phyloP scores from a whole-genome alignment of 1,284 basidiomycete genomes.

The Pseudozyma tsukubaensis region DNA sequence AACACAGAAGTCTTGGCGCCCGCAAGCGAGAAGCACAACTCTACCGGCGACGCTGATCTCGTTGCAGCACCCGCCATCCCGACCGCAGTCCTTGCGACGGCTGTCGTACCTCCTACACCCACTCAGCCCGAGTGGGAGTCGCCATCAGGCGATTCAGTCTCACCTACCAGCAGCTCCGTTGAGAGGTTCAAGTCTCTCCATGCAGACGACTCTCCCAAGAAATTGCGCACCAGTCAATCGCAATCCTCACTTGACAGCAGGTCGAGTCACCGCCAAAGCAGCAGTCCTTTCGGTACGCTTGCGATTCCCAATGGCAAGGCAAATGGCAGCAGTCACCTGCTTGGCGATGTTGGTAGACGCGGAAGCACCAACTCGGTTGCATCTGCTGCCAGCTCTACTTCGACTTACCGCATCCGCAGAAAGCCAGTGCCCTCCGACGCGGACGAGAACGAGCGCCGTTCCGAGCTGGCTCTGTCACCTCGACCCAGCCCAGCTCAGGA shows the following conservation, averaged over 20 bases:
- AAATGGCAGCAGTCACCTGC: constrained; percentile 7
- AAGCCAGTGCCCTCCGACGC: constrained; percentile 44
- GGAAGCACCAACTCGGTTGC: constrained; percentile 31
- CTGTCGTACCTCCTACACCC: constrained; percentile 29
- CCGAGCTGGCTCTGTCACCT: constrained; percentile 8
- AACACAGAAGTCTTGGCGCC: neutral
- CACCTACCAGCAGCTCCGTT: constrained; percentile 22
- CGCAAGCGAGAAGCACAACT: neutral
- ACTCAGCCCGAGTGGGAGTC: constrained; percentile 11
- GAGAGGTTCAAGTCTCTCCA: constrained; percentile 14
- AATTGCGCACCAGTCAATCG: constrained; percentile 7
- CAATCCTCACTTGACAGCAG: constrained; percentile 12
- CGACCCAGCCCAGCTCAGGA: constrained; percentile 13
- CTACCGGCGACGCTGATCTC: constrained; percentile 1
- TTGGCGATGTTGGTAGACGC: constrained; percentile 9
- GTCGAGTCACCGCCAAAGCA: constrained; percentile 1
- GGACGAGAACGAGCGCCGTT: constrained; percentile 22
- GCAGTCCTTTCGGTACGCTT: constrained; percentile 29
- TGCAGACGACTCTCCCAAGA: neutral
- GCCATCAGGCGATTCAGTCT: constrained; percentile 5
- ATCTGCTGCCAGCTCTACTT: constrained; percentile 39
- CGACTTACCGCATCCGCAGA: constrained; percentile 45
- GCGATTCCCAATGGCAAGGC: constrained; percentile 13
- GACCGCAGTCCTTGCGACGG: constrained; percentile 7
- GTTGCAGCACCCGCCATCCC: constrained; percentile 25